These are phyloP conservation scores for Lactifluus subvellereus DNA, from an alignment of 768 basidiomycete genomes.

Conservation along the genomic window DNA sequence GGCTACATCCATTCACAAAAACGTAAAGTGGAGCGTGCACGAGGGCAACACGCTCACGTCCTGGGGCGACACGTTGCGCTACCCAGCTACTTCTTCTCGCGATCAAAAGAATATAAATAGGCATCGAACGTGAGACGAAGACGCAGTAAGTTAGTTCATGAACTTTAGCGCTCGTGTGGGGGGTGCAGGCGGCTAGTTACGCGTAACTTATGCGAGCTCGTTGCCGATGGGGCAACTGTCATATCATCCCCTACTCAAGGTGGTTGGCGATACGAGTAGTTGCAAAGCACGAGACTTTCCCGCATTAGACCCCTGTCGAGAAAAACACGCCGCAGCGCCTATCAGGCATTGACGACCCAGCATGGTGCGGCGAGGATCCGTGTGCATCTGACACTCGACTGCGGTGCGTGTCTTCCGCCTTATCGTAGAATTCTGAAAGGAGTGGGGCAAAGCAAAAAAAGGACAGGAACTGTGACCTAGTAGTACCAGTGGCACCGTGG, in stretches of 20 bases:
- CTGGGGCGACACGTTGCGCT: conserved; percentile 9
- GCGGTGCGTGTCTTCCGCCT: neutral
- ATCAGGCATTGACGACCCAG: neutral
- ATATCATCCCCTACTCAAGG: neutral
- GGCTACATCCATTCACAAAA: neutral
- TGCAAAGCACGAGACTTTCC: neutral
- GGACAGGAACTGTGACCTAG: neutral
- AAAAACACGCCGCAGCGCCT: neutral
- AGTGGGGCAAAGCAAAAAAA: neutral
- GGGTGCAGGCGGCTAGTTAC: neutral
- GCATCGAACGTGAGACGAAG: neutral
- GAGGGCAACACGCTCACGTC: neutral
- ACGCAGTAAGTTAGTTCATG: neutral
- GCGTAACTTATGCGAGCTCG: neutral
- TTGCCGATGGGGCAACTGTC: neutral
- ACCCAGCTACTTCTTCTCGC: neutral
- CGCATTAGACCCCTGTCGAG: neutral
- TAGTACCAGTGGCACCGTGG: neutral
- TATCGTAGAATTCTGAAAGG: neutral
- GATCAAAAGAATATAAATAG: conserved; percentile 3
- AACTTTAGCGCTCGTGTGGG: neutral
- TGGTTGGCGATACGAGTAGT: neutral
- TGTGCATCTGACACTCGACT: neutral
- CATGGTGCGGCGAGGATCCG: neutral
- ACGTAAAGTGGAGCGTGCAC: conserved; percentile 6